Evolutionary conservation across 1,139 yeast genomes (phyloP), one percentile per base, ranked within the genome.

Genomic region (Pichia sp.): DNA sequence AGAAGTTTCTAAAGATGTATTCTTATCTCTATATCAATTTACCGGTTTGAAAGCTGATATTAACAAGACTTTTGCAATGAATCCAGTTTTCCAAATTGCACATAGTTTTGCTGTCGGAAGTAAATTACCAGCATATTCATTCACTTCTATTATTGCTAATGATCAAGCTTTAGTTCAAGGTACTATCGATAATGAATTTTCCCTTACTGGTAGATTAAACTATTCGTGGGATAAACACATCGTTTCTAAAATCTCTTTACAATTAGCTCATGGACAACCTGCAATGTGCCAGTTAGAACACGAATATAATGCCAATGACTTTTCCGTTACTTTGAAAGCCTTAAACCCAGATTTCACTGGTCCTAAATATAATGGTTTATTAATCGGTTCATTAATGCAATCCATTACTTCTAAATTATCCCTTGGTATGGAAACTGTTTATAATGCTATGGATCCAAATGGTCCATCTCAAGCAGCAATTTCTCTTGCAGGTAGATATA

Each of bases 11-110:
- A 81, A 91, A 66, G 97, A 89, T 62, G 96, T 89, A 31, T 86
- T 91, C 62, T 74, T 88, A 59, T 79, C 74, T 61, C 95, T 88
- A 62, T 84, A 85, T 69, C 81, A 82, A 66, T 91, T 91, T 75
- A 84, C 95, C 36, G 99, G 99, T 47, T 75, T 93, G 59, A 83
- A 96, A 64, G 98, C 98, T 45, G 98, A 91, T 63, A 76, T 91
- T 58, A 85, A 86, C 69, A 91, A 91, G 73, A 88, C 91, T 21
- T 86, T 93, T 60, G 70, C 84, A 52, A 74, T 89, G 75, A 79
- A 81, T 63, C 97, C 98, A 46, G 94, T 89, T 45, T 91, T 93
- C 82, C 98, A 93, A 72, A 84, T 95, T 47, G 84, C 96, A 48
- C 98, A 93, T 64, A 83, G 96, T 44, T 84, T 93, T 61, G 75